Base-by-base conservation (phyloP, 805 yeast genomes). In the Sugiyamaella valdiviana region DNA sequence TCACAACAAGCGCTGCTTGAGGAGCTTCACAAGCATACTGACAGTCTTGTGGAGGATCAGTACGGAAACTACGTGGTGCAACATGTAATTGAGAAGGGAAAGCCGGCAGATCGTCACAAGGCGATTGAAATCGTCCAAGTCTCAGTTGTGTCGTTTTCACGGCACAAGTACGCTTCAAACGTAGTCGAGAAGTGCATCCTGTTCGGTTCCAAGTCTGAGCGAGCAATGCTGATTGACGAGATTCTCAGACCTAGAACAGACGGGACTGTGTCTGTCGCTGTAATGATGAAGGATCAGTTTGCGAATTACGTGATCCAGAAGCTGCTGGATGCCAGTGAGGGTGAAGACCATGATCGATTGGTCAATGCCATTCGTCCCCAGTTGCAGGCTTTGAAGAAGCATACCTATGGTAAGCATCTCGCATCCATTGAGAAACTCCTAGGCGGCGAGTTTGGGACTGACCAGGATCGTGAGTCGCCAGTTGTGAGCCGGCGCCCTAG, bases 1-100 rank as follows among this genome's bases (percentile, higher is more conserved):
- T 90, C 88, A 58, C 90, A 85, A 64, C 68, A 73, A 21, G 72
- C 71, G 46, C 82, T 93, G 47, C 67, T 93, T 59, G 71, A 69
- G 21, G 95, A 88, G 62, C 72, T 93, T 59, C 82, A 82, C 57
- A 77, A 80, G 45, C 84, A 78, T 60, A 77, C 87, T 20, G 83
- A 77, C 54, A 81, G 78, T 60, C 74, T 93, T 60, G 85, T 90
- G 50, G 95, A 88, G 63, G 98, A 93, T 64, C 98, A 93, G 70
- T 93, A 88, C 65, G 99, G 99, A 51, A 93, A 93, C 70, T 93
- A 93, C 63, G 99, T 93, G 36, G 88, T 93, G 62, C 99, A 93
- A 66, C 97, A 93, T 65, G 85, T 93, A 47, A 77, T 93, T 54
- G 95, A 89, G 65, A 79, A 83, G 51, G 95, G 95, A n/a, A 59